A percentile compares a stretch with the other conserved stretches of the same genome.
Conservation (phyloP, 805 yeast species). For the Lachancea cidri region DNA sequence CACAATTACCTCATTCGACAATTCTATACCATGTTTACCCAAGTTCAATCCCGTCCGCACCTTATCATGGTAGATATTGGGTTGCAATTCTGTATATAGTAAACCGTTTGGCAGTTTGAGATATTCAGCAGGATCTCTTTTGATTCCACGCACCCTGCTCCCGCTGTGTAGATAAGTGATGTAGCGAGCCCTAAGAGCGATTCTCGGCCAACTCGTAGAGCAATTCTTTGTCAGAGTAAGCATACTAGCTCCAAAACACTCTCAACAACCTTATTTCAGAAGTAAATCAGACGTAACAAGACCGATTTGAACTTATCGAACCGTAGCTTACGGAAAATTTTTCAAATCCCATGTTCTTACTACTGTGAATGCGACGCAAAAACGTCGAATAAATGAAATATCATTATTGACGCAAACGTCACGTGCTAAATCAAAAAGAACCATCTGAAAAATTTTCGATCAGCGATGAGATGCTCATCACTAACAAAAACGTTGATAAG, state of each 20-base stretch:
- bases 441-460: conserved; percentile 1
- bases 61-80: conserved; percentile 37
- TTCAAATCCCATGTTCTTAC: background rate
- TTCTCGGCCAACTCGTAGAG: background rate
- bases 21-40: conserved; percentile 26
- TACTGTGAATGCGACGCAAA: background rate
- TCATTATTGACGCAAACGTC: background rate
- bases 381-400: background rate
- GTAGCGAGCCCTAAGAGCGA: background rate
- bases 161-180: conserved; percentile 40
- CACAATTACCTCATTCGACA: conserved; percentile 58
- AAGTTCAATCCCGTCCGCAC: conserved; percentile 22
- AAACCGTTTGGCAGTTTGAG: conserved; percentile 45
- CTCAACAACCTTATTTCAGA: background rate
- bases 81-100: conserved; percentile 47
- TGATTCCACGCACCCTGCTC: conserved; percentile 62
- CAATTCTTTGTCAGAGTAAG: background rate
- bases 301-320: background rate
- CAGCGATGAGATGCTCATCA: conserved; percentile 7
- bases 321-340: background rate
- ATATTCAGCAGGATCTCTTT: conserved; percentile 62
- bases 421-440: background rate
- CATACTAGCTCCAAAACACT: background rate
- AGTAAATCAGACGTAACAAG: background rate
- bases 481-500: background rate